Evolutionary conservation across 2,329 filamentous ascomycete genomes (phyloP).

Genomic region (Alternaria postmessia): DNA sequence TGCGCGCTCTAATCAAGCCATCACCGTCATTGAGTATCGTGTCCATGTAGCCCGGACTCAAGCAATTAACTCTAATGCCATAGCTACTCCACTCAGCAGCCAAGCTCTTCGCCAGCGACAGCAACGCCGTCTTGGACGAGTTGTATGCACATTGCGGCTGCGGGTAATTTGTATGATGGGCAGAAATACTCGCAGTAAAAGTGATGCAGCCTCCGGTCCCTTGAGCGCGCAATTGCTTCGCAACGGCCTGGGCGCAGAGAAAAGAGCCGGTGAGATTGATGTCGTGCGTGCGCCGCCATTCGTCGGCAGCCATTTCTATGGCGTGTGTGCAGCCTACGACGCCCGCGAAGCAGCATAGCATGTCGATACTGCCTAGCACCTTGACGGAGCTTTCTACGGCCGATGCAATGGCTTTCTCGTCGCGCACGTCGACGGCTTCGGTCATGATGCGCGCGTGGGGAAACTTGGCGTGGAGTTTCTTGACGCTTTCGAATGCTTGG

Average conservation of each 20-base stretch:
- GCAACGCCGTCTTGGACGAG: slow-evolving; percentile 71
- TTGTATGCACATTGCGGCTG: slow-evolving; percentile 79
- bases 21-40: slow-evolving; percentile 75
- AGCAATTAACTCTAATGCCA: slow-evolving; percentile 74
- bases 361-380: slow-evolving; percentile 61
- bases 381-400: slow-evolving; percentile 49
- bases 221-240: slow-evolving; percentile 50
- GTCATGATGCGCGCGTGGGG: slow-evolving; percentile 61
- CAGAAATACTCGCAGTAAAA: slow-evolving; percentile 73
- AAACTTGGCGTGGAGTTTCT: slow-evolving; percentile 62
- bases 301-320: slow-evolving; percentile 63
- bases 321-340: slow-evolving; percentile 70
- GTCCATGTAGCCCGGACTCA: slow-evolving; percentile 80
- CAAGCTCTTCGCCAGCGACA: slow-evolving; percentile 69
- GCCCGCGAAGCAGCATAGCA: slow-evolving; percentile 72
- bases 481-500: slow-evolving; percentile 54
- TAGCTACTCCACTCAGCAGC: slow-evolving; percentile 77
- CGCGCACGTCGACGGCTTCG: slow-evolving; percentile 67
- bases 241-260: slow-evolving; percentile 72
- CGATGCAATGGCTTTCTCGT: slow-evolving; percentile 57
- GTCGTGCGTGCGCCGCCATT: slow-evolving; percentile 72
- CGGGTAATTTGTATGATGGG: slow-evolving; percentile 73
- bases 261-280: slow-evolving; percentile 77
- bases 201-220: slow-evolving; percentile 68
- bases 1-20: slow-evolving; percentile 62